Evolutionary conservation across 225 moss, liverwort and hornwort genomes (phyloP), one percentile per base, ranked within the genome.

Genomic region (Pseudisothecium myosuroides): DNA sequence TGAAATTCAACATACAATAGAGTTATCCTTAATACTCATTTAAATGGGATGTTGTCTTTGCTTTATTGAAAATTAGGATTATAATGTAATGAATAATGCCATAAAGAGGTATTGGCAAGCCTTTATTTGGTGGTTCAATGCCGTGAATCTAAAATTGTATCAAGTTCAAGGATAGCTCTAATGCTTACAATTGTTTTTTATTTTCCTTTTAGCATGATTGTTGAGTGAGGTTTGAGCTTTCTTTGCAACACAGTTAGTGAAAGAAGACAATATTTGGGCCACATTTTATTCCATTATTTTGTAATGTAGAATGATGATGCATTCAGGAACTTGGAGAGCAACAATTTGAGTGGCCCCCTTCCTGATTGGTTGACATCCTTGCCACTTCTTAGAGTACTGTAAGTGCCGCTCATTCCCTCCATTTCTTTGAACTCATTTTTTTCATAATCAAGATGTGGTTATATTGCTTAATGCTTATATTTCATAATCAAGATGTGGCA

Each of bases 281-380:
- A 59, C 1, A 2, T 81, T 82, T 67, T 68, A 28, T 66, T 68
- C 19, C 7, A 60, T 74, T 28, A 14, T 81, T 64, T 28, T 79
- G 6, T 82, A 62, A 50, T 21, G 77, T 71, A 16, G 34, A 47
- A 55, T 56, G 62, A 47, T 71, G 37, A n/a, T 89, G 78, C 43
- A 63, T 50, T 69, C 27, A 93, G 91, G 80, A 82, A 83, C 58
- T 87, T 93, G 82, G 81, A 88, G 63, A 88, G 26, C 82, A 91
- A 92, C 73, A 83, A 71, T 59, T 79, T 93, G 62, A 89, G 19
- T 85, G 92, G 83, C 22, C 5, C 72, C n/a, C 85, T 93, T 69
- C 92, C 92, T 2, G 7, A 82, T 17, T 93, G 92, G 92, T 71
- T 93, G 65, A 54, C 87, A n/a, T 36, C 26, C 10, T 86, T 90